Percentiles rank a stretch among this genome's conserved stretches.
Evolutionary conservation across 768 basidiomycete species (phyloP).

Genomic region (Pisolithus marmoratus): DNA sequence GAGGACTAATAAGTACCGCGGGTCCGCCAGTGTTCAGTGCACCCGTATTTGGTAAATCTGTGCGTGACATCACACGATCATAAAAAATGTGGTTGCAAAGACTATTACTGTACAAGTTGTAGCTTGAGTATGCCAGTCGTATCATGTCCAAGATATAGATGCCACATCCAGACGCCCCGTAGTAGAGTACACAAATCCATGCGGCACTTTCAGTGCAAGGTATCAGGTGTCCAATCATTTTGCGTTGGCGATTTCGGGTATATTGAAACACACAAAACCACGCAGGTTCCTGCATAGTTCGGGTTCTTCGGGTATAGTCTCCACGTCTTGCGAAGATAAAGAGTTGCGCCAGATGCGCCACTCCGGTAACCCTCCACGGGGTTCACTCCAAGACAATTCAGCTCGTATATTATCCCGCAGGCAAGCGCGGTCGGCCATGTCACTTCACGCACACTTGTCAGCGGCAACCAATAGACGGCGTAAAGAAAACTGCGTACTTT

Average conservation of each 20-base stretch:
- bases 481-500: conserved; percentile 38
- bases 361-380: conserved; percentile 42
- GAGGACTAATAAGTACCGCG: not conserved
- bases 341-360: conserved; percentile 48
- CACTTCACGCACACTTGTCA: conserved; percentile 35
- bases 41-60: conserved; percentile 23
- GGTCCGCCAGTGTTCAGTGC: conserved; percentile 1
- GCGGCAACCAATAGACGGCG: not conserved
- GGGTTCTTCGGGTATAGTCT: conserved; percentile 13
- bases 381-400: conserved; percentile 48
- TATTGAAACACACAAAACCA: conserved; percentile 52
- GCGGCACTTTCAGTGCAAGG: conserved; percentile 6
- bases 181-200: conserved; percentile 1
- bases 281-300: conserved; percentile 40
- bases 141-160: conserved; percentile 17
- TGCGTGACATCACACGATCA: not conserved
- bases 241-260: conserved; percentile 6
- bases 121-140: conserved; percentile 10
- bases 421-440: conserved; percentile 69
- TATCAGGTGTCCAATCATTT: conserved; percentile 12
- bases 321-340: conserved; percentile 9
- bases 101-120: conserved; percentile 24
- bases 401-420: conserved; percentile 47
- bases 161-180: conserved; percentile 14
- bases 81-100: conserved; percentile 8